These are phyloP conservation scores for Xylaria sp. DNA, from an alignment of 2,329 filamentous ascomycete genomes.

Conservation along the genomic window DNA sequence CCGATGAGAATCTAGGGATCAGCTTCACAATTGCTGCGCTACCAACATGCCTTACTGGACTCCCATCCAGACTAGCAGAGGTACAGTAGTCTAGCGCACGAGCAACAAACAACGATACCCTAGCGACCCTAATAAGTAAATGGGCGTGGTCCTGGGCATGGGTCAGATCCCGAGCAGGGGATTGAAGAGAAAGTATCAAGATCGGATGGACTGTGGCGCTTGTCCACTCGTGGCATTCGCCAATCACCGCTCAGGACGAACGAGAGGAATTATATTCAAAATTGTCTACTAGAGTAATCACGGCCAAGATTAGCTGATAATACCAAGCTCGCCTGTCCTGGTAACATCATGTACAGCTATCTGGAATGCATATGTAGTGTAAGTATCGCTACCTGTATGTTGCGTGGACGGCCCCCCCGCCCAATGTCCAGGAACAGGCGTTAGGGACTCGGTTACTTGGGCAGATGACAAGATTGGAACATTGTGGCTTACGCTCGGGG, in stretches of 20 bases:
- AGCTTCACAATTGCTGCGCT: constrained; percentile 8
- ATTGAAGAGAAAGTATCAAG: constrained; percentile 24
- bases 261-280: constrained; percentile 21
- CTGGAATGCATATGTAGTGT: not conserved
- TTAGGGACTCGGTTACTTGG: not conserved
- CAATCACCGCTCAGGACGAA: constrained; percentile 23
- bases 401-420: constrained; percentile 9
- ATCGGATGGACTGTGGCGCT: constrained; percentile 31
- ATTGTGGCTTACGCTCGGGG: constrained; percentile 20
- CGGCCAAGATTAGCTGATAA: constrained; percentile 23
- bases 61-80: not conserved
- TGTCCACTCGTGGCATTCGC: constrained; percentile 2
- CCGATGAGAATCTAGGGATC: constrained; percentile 13
- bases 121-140: constrained; percentile 24
- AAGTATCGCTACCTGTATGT: constrained; percentile 11
- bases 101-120: constrained; percentile 28
- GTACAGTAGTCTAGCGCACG: constrained; percentile 3
- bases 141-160: constrained; percentile 13
- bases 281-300: constrained; percentile 1
- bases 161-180: constrained; percentile 26
- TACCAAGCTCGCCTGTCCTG: constrained; percentile 6
- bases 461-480: constrained; percentile 10
- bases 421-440: constrained; percentile 15
- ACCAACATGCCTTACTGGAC: constrained; percentile 3
- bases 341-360: not conserved